Evolutionary conservation across 2,329 filamentous ascomycete species (phyloP).

Genomic region (Lecanicillium sp.): DNA sequence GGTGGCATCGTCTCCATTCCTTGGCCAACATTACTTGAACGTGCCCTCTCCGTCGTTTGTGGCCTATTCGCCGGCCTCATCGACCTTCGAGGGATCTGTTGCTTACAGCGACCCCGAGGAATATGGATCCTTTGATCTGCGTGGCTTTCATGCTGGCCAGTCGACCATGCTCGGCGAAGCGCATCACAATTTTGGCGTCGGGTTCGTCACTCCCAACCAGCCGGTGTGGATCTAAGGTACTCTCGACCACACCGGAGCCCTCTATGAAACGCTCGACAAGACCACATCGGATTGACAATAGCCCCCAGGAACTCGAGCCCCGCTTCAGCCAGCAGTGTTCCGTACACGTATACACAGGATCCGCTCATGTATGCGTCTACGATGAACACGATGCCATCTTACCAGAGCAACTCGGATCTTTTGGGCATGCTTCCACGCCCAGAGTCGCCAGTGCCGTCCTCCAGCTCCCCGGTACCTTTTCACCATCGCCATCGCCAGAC

Average conservation of each 20-base stretch:
- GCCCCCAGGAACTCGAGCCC: conserved; percentile 35
- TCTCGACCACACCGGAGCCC: conserved; percentile 29
- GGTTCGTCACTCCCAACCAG: conserved; percentile 57
- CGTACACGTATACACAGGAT: conserved; percentile 34
- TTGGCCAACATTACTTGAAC: conserved; percentile 49
- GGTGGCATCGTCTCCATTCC: conserved; percentile 47
- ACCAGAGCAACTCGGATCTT: conserved; percentile 30
- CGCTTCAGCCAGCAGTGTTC: conserved; percentile 31
- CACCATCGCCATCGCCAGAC: conserved; percentile 30
- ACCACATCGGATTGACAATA: conserved; percentile 46
- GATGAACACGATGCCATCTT: conserved; percentile 23
- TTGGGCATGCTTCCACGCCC: conserved; percentile 35
- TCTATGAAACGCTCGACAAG: conserved; percentile 22
- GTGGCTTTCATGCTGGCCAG: conserved; percentile 32
- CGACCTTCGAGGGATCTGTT: conserved; percentile 53
- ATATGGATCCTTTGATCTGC: conserved; percentile 40
- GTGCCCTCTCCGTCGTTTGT: conserved; percentile 55
- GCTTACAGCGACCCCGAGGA: conserved; percentile 57
- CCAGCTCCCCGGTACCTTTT: conserved; percentile 18
- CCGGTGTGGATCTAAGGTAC: conserved; percentile 49
- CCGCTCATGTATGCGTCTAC: conserved; percentile 26
- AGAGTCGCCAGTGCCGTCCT: conserved; percentile 33
- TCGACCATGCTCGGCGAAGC: conserved; percentile 37
- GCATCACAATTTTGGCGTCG: conserved; percentile 34
- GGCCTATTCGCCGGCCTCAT: conserved; percentile 54